Evolutionary conservation across 306 rosid genomes (phyloP), one percentile per base, ranked within the genome.

Genomic region (Glycine tomentella): DNA sequence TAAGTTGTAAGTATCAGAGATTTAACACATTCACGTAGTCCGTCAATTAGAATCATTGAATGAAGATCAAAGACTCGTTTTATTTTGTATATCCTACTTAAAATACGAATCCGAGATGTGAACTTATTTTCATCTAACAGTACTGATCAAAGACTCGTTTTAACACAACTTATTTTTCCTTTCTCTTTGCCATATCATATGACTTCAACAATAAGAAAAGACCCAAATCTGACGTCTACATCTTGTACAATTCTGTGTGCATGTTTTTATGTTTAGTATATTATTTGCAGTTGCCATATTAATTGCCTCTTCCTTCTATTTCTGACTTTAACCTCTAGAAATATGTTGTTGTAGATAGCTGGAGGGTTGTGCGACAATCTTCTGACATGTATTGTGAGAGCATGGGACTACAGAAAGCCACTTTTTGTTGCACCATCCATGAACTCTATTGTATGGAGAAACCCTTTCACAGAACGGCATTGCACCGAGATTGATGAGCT

Each of bases 331-430:
- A 80, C 20, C 8, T 11, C 6, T 15, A 3, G 51, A 57, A n/a
- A 9, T 77, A 59, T 69, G 46, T 2, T 74, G 1, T 8, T 79
- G 82, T 77, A 93, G 99, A 91, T 95, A 81, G 97, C 86, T 0
- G 94, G 92, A 3, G 99, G 97, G 62, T 59, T 92, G 77, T 87
- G 97, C 45, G 99, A 95, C 88, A 93, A 93, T 81, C 77, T 95
- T 57, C 81, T 93, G 62, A 93, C 97, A n/a, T 89, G 94, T 55
- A 78, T 90, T 12, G 94, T 91, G 66, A 85, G 97, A 81, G 91
- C 97, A 74, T 95, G 97, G 99, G 97, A 95, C 83, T 90, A 88
- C 83, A 88, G 53, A 57, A 95, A 91, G 82, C 95, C 92, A 40
- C 20, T 95, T 9, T 92, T 91, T 45, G 89, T 95, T 58, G 99